Evolutionary conservation across 257 asterid genomes (phyloP), one percentile per base, ranked within the genome.

Genomic region (Marsdenia floribunda): DNA sequence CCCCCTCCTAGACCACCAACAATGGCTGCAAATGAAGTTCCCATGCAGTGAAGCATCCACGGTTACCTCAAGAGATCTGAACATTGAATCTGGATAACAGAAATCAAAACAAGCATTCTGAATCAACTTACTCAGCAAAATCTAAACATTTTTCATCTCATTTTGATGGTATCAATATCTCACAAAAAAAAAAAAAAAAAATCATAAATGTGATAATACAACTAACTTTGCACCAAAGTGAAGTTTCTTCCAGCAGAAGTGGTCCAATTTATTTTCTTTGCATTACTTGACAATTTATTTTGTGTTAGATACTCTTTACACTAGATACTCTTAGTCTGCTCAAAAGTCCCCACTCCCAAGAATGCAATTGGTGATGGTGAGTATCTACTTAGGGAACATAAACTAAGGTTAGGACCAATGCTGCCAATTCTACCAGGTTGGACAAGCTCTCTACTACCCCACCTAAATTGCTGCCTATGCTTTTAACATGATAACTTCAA

Each of bases 1-100:
- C 79, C 83, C 73, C 87, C 93, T 74, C 80, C 87, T 68, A 82
- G 75, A 70, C 84, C 90, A 74, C 91, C 96, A 64, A 75, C 80
- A 72, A 86, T 77, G 61, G 83, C 90, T 80, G 88, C 86, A 71
- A 80, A 49, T 70, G 89, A 81, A 77, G 75, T 79, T 71, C 77
- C 80, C 96, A 90, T 90, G 54, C 79, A 61, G 63, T 73, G 76
- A 54, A 75, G 68, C 68, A 65, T 78, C 52, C 65, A 44, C 37
- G 29, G 53, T 19, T 76, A 55, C 33, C 58, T 72, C 61, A 78
- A 58, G 80, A 72, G 78, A 54, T 75, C 76, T 79, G 83, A 78
- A 75, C 89, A 86, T 82, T 73, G 86, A 85, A 82, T 54, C 81
- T 73, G 44, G 60, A 63, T 16, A 15, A 44, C 7, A 19, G 47